Evolutionary conservation across 2,329 filamentous ascomycete genomes (phyloP).

Genomic region (Aureobasidium sp.): DNA sequence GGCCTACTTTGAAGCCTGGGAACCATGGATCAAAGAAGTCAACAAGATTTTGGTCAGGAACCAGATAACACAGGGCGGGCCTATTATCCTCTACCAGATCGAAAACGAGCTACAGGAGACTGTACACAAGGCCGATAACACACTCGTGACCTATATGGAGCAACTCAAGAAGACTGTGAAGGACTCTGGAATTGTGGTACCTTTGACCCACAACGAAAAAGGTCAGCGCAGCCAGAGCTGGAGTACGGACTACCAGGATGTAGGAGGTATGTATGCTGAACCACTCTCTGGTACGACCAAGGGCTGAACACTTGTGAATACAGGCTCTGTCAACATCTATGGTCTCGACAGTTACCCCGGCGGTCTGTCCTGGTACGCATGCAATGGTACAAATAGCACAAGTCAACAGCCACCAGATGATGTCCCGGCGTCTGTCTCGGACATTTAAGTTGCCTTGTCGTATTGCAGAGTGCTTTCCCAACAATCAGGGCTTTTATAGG

Average conservation of each 20-base stretch:
- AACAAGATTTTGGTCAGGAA: slow-evolving; percentile 44
- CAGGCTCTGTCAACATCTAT: slow-evolving; percentile 33
- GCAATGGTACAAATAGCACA: too few relatives aligned
- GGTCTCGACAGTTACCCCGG: slow-evolving; percentile 44
- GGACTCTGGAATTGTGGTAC: slow-evolving; percentile 50
- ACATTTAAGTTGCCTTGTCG: too few relatives aligned
- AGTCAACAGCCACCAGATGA: too few relatives aligned
- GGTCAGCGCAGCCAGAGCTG: slow-evolving; percentile 51
- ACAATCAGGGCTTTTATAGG: too few relatives aligned
- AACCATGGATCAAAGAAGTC: slow-evolving; percentile 39
- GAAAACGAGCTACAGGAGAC: slow-evolving; percentile 43
- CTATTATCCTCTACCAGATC: slow-evolving; percentile 48
- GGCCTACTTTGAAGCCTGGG: slow-evolving; percentile 45
- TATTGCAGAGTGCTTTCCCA: too few relatives aligned
- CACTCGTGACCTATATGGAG: slow-evolving; percentile 44
- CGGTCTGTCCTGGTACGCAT: slow-evolving; percentile 59
- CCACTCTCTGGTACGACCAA: not conserved
- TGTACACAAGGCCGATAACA: slow-evolving; percentile 38
- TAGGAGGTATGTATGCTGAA: slow-evolving; percentile 35
- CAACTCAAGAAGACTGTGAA: slow-evolving; percentile 45
- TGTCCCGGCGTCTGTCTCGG: too few relatives aligned
- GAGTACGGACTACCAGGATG: slow-evolving; percentile 51
- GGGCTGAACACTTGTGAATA: not conserved
- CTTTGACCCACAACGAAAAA: slow-evolving; percentile 50
- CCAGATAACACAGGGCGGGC: slow-evolving; percentile 48